Evolutionary conservation across 2,329 filamentous ascomycete species (phyloP).

Genomic region (Onygena corvina): DNA sequence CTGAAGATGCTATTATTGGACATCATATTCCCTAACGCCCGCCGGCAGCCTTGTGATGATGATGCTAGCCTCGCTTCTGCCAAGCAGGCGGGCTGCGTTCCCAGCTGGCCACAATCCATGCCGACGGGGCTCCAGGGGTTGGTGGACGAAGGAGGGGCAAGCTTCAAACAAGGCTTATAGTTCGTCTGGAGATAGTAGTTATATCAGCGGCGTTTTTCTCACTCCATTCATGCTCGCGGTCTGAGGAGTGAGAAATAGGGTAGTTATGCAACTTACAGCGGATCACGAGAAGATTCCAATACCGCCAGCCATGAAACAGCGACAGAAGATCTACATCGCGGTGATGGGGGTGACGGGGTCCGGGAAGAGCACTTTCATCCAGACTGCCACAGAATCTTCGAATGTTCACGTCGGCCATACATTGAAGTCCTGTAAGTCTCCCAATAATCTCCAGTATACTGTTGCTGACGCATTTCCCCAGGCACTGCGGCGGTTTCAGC

Average conservation of each 20-base stretch:
- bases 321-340: constrained; percentile 21
- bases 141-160: neutral
- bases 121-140: too few relatives aligned
- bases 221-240: too few relatives aligned
- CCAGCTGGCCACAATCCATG: too few relatives aligned
- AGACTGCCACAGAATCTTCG: constrained; percentile 4
- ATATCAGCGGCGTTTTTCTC: neutral
- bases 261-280: neutral
- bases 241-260: too few relatives aligned
- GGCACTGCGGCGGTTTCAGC: constrained; percentile 6
- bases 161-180: neutral
- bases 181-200: neutral
- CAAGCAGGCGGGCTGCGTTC: neutral
- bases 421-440: constrained; percentile 9
- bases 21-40: neutral
- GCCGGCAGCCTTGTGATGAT: neutral
- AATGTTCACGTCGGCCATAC: constrained; percentile 10
- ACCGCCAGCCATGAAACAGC: constrained; percentile 3
- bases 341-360: constrained; percentile 34
- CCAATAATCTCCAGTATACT: neutral
- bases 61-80: neutral
- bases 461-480: neutral
- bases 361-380: constrained; percentile 33
- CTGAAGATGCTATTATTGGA: neutral
- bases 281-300: neutral